Base-by-base conservation (phyloP, 345 rosid genomes). In the Salix dunnii region DNA sequence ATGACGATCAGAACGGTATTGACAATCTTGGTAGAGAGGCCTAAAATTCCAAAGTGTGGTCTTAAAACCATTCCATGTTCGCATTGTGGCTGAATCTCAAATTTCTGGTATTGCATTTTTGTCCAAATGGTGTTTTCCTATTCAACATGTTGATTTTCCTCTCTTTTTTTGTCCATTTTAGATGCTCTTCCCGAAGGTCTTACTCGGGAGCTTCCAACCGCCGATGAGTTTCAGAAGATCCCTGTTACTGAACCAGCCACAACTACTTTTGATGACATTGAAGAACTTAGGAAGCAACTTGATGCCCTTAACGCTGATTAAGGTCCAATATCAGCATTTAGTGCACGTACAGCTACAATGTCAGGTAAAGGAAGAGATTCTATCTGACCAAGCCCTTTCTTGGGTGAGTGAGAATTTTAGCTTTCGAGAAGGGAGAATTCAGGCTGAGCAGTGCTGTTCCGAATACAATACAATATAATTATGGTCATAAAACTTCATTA, bases 181-280 rank as follows among this genome's bases (percentile, higher is more conserved):
- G 99, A 80, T 81, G 75, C 87, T 67, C 91, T 91, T 74, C 99
- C 99, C 0, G 94, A 90, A 82, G 99, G 99, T 81, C 93, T 96
- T 61, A 83, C 89, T 10, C 91, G 72, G 7, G 98, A 96, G 89
- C 96, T 93, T 60, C 98, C 99, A 67, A 86, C 66, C 21, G 94
- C 99, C 1, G 98, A 91, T 72, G 87, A 84, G 75, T 88, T 77
- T 75, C 84, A 85, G 65, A 85, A 86, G 76, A 14, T 30, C 71
- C 82, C 85, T 23, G 76, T 81, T 35, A 73, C 87, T 51, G 91
- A 72, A 74, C 58, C 85, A 72, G 70, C 84, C 25, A 87, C 86
- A 67, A 43, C 92, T 35, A 77, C 86, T 10, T 58, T 76, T 10
- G 92, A 88, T 83, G 96, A 91, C 85, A 94, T 96, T 36, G 98